phyloP scores from a whole-genome alignment of 2,329 filamentous ascomycete species.

The Venturia carpophila region DNA sequence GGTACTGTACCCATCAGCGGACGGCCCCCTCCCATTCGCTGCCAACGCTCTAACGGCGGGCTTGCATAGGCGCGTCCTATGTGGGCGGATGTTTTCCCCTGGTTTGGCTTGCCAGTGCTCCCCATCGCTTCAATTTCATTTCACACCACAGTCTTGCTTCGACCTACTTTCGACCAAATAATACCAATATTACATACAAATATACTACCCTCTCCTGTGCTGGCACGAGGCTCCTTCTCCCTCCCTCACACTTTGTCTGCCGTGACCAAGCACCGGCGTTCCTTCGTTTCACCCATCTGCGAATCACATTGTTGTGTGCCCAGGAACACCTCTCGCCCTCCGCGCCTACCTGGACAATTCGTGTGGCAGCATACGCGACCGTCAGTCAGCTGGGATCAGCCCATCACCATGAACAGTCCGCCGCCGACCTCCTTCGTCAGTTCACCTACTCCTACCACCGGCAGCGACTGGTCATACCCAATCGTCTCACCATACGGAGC shows the following conservation, averaged over 20 bases:
- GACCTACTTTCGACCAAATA: neutral
- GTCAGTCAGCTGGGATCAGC: neutral
- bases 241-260: neutral
- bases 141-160: neutral
- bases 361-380: neutral
- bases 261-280: neutral
- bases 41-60: neutral
- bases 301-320: neutral
- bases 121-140: neutral
- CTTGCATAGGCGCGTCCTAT: neutral
- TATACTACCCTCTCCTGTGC: neutral
- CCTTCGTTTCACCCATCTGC: conserved; percentile 2
- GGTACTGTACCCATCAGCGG: neutral
- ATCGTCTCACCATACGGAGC: conserved; percentile 29
- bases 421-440: conserved; percentile 25
- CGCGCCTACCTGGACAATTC: conserved; percentile 7
- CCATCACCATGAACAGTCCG: neutral
- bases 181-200: neutral
- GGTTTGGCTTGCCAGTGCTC: neutral
- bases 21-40: neutral
- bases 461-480: conserved; percentile 31
- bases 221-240: neutral
- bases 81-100: neutral
- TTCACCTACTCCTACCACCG: conserved; percentile 32
- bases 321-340: neutral